Conservation (phyloP, 106 monocot genomes). For the Dendrobium catenatum region DNA sequence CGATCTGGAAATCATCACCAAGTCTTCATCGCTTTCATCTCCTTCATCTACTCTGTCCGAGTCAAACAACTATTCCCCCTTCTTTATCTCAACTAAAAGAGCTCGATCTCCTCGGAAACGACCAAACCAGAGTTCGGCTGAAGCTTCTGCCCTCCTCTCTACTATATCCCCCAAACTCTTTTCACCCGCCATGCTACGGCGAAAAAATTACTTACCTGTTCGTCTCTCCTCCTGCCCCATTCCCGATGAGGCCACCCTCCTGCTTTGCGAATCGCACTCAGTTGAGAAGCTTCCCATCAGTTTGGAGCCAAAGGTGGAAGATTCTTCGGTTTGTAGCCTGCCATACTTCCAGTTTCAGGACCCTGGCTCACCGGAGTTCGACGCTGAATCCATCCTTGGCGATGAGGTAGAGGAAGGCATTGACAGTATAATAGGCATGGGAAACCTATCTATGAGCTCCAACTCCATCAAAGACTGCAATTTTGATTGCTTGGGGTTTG, state of each 20-base stretch:
- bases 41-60: conserved; percentile 42
- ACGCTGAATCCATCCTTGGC: conserved; percentile 79
- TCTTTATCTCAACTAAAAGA: conserved; percentile 66
- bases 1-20: conserved; percentile 69
- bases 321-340: conserved; percentile 14
- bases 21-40: conserved; percentile 18
- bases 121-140: conserved; percentile 74
- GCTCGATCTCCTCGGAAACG: conserved; percentile 72
- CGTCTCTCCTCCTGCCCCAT: conserved; percentile 47
- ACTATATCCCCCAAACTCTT: conserved; percentile 71
- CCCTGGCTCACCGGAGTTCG: conserved; percentile 37
- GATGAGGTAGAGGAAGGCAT: conserved; percentile 72
- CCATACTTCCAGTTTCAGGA: conserved; percentile 14
- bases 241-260: conserved; percentile 27
- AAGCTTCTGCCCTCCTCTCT: conserved; percentile 85
- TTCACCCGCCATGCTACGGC: conserved; percentile 38
- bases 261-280: conserved; percentile 19
- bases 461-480: not conserved
- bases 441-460: conserved; percentile 25
- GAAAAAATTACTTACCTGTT: conserved; percentile 22
- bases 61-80: conserved; percentile 33
- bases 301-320: not conserved
- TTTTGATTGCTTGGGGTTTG: conserved; percentile 28
- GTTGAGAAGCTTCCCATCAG: conserved; percentile 2
- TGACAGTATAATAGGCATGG: conserved; percentile 87